These are phyloP conservation scores for Fusarium piperis DNA, from an alignment of 2,329 filamentous ascomycete species.

Conservation along the genomic window DNA sequence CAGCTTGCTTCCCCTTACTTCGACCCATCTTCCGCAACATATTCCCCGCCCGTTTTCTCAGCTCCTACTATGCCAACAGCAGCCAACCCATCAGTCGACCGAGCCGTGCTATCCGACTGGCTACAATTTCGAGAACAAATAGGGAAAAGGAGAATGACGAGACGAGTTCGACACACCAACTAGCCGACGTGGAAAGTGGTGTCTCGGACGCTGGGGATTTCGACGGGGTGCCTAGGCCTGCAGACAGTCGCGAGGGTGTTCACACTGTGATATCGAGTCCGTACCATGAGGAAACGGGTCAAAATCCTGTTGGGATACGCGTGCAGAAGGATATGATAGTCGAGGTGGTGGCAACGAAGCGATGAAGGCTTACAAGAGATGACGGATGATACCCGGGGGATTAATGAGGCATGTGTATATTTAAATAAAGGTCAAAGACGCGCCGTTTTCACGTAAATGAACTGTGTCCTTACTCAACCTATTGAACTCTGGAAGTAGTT, in stretches of 20 bases:
- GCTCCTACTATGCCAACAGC: constrained; percentile 21
- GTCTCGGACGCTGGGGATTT: not conserved
- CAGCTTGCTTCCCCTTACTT: constrained; percentile 36
- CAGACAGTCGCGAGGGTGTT: not conserved
- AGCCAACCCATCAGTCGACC: constrained; percentile 28
- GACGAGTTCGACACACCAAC: constrained; percentile 29
- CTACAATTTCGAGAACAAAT: constrained; percentile 9
- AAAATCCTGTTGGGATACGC: not conserved
- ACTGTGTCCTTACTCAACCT: not conserved
- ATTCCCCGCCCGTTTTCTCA: constrained; percentile 26
- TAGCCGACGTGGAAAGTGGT: constrained; percentile 21
- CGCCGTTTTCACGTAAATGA: not conserved
- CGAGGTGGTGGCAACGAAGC: constrained; percentile 1
- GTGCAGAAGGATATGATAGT: constrained; percentile 25
- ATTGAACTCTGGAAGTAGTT: not conserved
- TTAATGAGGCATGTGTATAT: not conserved
- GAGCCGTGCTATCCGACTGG: constrained; percentile 20
- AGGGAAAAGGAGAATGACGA: constrained; percentile 16
- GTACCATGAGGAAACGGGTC: not conserved
- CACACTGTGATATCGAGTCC: constrained; percentile 27
- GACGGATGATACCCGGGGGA: not conserved
- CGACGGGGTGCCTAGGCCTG: not conserved
- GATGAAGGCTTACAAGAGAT: not conserved
- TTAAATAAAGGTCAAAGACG: not conserved
- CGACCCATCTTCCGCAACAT: constrained; percentile 31